Percentiles rank a stretch among this genome's conserved stretches.
phyloP scores from a whole-genome alignment of 345 rosid species.

The Firmiana major region DNA sequence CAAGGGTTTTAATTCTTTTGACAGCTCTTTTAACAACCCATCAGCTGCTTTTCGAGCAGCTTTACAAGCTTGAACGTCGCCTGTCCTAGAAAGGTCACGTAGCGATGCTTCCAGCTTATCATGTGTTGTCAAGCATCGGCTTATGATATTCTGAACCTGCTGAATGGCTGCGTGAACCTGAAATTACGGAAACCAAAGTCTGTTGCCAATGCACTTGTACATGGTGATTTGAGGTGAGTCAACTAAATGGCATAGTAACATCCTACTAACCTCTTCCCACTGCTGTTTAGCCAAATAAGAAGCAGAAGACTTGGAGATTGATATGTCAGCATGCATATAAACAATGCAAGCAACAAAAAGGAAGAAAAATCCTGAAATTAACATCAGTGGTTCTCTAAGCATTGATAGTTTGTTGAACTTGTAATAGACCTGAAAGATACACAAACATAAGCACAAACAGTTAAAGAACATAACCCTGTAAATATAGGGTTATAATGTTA shows the following conservation, averaged over 20 bases:
- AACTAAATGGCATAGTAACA: not conserved
- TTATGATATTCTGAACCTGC: constrained; percentile 52
- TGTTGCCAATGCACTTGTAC: not conserved
- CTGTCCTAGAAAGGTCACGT: constrained; percentile 85
- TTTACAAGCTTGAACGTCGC: constrained; percentile 92
- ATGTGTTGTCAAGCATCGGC: constrained; percentile 60
- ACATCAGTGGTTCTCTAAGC: constrained; percentile 87
- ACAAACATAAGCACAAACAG: not conserved
- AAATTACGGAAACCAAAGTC: constrained; percentile 11
- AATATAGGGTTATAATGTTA: not conserved
- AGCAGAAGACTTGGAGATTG: constrained; percentile 91
- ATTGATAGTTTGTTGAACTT: constrained; percentile 74
- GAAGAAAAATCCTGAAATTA: constrained; percentile 71
- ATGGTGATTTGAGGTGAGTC: not conserved
- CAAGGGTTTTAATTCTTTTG: constrained; percentile 68
- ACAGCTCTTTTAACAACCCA: constrained; percentile 64
- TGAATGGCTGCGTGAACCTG: constrained; percentile 80
- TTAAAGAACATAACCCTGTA: not conserved
- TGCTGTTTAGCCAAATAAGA: constrained; percentile 90
- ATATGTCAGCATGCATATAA: constrained; percentile 73
- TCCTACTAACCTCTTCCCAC: constrained; percentile 80
- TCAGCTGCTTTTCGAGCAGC: constrained; percentile 79
- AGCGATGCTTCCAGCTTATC: constrained; percentile 86
- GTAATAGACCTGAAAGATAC: constrained; percentile 68
- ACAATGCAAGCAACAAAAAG: constrained; percentile 69